Evolutionary conservation across 805 yeast species (phyloP).

Genomic region (Candida rishiriensis): DNA sequence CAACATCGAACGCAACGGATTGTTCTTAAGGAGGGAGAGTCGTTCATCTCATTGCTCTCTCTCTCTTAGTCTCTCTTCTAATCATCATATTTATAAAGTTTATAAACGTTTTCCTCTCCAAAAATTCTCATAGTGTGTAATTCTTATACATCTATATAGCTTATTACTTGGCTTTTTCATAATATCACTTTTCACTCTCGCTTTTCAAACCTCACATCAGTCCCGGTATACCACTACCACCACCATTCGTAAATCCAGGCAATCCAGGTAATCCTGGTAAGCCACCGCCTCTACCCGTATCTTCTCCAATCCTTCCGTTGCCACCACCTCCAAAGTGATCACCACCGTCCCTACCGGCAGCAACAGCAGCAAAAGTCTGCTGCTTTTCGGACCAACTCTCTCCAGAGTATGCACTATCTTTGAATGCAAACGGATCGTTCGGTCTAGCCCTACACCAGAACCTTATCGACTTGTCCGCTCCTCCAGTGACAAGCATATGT

Average conservation of each 20-base stretch:
- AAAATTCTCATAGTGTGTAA: too few relatives aligned
- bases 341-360: neutral
- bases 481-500: constrained; percentile 85
- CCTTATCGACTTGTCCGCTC: constrained; percentile 87
- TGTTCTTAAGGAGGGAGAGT: too few relatives aligned
- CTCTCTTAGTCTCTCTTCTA: too few relatives aligned
- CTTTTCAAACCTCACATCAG: too few relatives aligned
- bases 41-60: too few relatives aligned
- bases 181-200: too few relatives aligned
- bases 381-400: constrained; percentile 27
- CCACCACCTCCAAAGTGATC: constrained; percentile 1
- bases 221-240: too few relatives aligned
- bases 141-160: too few relatives aligned
- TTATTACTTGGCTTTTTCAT: too few relatives aligned
- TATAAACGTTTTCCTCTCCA: too few relatives aligned
- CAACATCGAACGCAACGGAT: too few relatives aligned
- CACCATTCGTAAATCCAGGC: neutral
- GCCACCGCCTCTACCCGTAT: neutral
- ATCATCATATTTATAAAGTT: too few relatives aligned
- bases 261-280: constrained; percentile 1
- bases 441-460: constrained; percentile 96
- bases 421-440: constrained; percentile 75
- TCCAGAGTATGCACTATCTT: constrained; percentile 73
- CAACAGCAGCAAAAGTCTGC: constrained; percentile 9
- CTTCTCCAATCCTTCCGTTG: constrained; percentile 1